Base-by-base conservation (phyloP, 2,329 filamentous ascomycete species). In the Alternaria angustiovoidea region DNA sequence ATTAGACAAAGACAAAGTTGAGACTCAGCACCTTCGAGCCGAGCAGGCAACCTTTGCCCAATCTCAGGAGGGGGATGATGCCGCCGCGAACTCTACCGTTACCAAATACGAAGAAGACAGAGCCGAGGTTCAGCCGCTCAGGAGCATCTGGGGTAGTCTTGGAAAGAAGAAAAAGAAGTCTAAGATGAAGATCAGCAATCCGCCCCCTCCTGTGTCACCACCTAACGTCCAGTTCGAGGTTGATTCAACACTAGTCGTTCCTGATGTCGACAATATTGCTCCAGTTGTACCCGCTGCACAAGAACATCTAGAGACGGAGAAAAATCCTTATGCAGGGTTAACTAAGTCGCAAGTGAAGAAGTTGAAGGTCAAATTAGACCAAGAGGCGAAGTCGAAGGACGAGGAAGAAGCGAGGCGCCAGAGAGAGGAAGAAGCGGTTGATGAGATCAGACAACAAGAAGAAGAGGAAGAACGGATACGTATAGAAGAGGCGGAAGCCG, bases 361-460 rank as follows among this genome's bases (percentile, higher is more conserved):
- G 63, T 62, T 74, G 22, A 66, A 71, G 53, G 66, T 65, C 65
- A 81, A 79, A 56, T 79, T 81, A 66, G 75, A 71, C 34, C 67
- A 69, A 34, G 77, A 57, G 2, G 30, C 51, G 12, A 55, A 51
- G 18, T 28, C 18, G 18, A 73, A 70, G 30, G 64, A 67, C 26
- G 54, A 54, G 22, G 62, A 64, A 39, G 66, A 64, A 12, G 52
- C 64, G 9, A 62, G 61, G 48, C 63, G 59, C n/a, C 61, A 62
- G 38, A 63, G 61, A 41, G 64, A 68, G 32, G 69, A 72, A 30
- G 66, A 69, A 24, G 63, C 67, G 34, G 66, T 62, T 7, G 65
- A 63, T 22, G 71, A 71, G 48, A 55, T 58, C 12, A 67, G 59
- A 30, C 58, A 51, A 28, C 46, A 62, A 14, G 64, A 70, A 34